These are phyloP conservation scores for Coemansia sp. DNA, from an alignment of 192 early-diverging fungal species.

Conservation along the genomic window DNA sequence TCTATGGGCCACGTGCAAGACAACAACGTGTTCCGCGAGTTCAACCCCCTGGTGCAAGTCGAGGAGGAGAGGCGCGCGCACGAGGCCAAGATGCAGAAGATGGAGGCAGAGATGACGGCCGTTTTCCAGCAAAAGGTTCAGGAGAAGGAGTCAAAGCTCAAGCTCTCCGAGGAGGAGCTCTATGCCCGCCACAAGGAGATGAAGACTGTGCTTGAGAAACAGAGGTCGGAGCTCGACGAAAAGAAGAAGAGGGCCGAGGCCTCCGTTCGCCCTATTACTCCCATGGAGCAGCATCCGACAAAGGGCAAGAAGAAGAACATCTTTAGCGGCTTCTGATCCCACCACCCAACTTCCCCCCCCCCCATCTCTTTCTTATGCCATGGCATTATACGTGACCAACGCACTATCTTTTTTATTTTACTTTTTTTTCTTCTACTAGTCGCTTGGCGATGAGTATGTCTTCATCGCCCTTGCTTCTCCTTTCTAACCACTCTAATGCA, in stretches of 20 bases:
- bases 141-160: conserved; percentile 97
- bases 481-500: conserved; percentile 4
- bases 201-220: conserved; percentile 96
- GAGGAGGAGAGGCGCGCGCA: conserved; percentile 91
- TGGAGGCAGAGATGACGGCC: conserved; percentile 98
- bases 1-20: conserved; percentile 83
- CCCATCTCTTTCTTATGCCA: neutral
- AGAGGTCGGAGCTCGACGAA: conserved; percentile 89
- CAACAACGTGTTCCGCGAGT: conserved; percentile 75
- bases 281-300: conserved; percentile 52
- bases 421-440: conserved; percentile 3
- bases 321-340: conserved; percentile 53
- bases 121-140: conserved; percentile 99
- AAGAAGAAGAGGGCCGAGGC: conserved; percentile 87
- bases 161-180: conserved; percentile 94
- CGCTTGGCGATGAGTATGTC: neutral
- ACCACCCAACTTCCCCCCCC: too few relatives aligned
- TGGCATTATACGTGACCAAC: conserved; percentile 7
- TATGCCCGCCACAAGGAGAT: conserved; percentile 97
- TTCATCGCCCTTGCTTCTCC: conserved; percentile 4
- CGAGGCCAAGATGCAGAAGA: conserved; percentile 94
- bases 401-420: conserved; percentile 6
- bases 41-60: conserved; percentile 74
- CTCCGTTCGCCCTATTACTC: conserved; percentile 39
- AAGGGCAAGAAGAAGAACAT: conserved; percentile 57